Evolutionary conservation across 495 filamentous ascomycete species (phyloP).

Genomic region (Durotheca rogersii): DNA sequence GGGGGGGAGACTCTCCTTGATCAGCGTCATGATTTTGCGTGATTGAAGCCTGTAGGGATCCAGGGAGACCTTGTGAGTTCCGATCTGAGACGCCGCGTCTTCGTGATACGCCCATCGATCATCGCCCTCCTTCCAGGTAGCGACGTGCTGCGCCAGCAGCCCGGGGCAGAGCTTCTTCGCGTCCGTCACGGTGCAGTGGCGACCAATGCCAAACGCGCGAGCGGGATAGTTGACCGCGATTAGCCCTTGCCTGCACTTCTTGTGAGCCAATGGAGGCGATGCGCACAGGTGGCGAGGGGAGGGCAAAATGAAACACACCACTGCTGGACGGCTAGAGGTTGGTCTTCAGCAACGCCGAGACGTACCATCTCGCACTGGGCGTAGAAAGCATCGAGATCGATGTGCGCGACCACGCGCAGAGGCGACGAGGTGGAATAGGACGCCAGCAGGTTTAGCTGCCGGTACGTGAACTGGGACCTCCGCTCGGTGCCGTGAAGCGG

Average conservation of each 20-base stretch:
- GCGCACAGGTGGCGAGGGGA: not conserved
- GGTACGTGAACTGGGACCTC: slow-evolving; percentile 78
- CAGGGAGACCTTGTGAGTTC: slow-evolving; percentile 86
- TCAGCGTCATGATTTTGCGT: slow-evolving; percentile 73
- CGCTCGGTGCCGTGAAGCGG: slow-evolving; percentile 43
- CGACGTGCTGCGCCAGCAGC: slow-evolving; percentile 86
- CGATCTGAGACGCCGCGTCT: slow-evolving; percentile 73
- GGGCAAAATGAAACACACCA: slow-evolving; percentile 48
- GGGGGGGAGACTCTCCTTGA: slow-evolving; percentile 69
- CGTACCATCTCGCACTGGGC: slow-evolving; percentile 95
- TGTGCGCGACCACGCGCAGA: slow-evolving; percentile 82
- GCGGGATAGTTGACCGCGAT: slow-evolving; percentile 97
- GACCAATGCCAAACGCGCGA: slow-evolving; percentile 70
- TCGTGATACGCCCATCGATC: slow-evolving; percentile 86
- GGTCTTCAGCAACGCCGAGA: slow-evolving; percentile 67
- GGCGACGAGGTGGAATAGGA: slow-evolving; percentile 70
- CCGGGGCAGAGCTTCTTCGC: slow-evolving; percentile 87
- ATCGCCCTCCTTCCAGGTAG: slow-evolving; percentile 91
- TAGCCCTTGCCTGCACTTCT: slow-evolving; percentile 60
- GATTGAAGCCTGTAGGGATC: slow-evolving; percentile 91
- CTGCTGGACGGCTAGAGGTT: slow-evolving; percentile 90
- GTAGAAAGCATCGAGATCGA: slow-evolving; percentile 98
- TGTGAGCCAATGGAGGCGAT: slow-evolving; percentile 12
- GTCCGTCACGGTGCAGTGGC: slow-evolving; percentile 73
- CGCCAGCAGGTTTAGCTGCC: slow-evolving; percentile 73